These are phyloP conservation scores for Colletotrichum orbiculare DNA, from an alignment of 2,329 filamentous ascomycete genomes.

Conservation along the genomic window DNA sequence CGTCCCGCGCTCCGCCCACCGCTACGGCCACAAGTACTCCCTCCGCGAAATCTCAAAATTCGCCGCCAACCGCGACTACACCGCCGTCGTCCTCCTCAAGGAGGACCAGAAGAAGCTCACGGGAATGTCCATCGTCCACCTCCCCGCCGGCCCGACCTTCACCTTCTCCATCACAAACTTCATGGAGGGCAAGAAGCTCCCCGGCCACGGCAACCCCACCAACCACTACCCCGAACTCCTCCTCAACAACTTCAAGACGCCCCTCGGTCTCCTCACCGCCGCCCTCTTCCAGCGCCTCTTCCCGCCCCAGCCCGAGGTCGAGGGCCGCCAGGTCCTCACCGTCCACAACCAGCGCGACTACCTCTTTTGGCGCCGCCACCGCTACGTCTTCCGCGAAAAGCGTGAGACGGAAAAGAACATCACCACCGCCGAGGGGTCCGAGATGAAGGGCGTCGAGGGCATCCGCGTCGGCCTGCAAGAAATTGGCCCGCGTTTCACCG, in stretches of 20 bases:
- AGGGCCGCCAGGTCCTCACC: conserved; percentile 90
- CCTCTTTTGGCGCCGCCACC: conserved; percentile 90
- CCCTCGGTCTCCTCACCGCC: conserved; percentile 87
- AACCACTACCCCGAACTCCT: conserved; percentile 91
- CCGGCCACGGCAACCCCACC: conserved; percentile 88
- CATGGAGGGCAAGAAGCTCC: conserved; percentile 87
- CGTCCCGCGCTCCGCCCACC: conserved; percentile 85
- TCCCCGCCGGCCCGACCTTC: conserved; percentile 89
- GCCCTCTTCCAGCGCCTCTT: conserved; percentile 79
- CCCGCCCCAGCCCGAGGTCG: conserved; percentile 83
- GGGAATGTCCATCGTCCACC: conserved; percentile 84
- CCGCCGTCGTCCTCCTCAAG: conserved; percentile 84
- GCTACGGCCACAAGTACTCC: conserved; percentile 89
- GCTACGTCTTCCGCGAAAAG: conserved; percentile 94
- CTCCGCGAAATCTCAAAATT: conserved; percentile 91
- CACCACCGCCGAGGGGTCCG: conserved; percentile 81
- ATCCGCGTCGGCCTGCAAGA: conserved; percentile 92
- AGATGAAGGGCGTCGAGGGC: conserved; percentile 85
- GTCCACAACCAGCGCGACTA: conserved; percentile 96
- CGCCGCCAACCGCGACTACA: conserved; percentile 84
- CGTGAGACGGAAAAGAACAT: conserved; percentile 87
- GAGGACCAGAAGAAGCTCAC: conserved; percentile 89
- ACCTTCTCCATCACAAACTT: conserved; percentile 93
- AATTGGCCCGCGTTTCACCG: conserved; percentile 70
- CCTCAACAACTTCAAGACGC: conserved; percentile 94